These are phyloP conservation scores for Macadamia tetraphylla DNA, from an alignment of 164 flowering plant genomes.

Conservation along the genomic window DNA sequence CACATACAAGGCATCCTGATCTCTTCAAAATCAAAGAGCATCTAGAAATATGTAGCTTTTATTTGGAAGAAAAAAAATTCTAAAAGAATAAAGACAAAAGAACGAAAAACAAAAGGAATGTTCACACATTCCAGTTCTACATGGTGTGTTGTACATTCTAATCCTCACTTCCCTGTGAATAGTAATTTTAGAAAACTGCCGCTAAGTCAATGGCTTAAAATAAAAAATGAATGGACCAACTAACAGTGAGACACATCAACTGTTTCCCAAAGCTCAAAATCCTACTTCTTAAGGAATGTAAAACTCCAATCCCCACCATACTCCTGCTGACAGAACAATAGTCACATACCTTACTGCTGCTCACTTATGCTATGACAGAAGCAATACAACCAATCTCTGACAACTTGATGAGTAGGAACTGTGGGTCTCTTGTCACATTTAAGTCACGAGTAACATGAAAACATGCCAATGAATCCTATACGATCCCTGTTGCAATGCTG, in stretches of 20 bases:
- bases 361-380: not conserved
- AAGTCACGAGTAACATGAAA: not conserved
- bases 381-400: not conserved
- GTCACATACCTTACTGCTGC: not conserved
- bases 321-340: not conserved
- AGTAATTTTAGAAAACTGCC: not conserved
- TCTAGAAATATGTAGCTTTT: no score
- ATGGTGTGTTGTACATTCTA: not conserved
- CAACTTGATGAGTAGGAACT: not conserved
- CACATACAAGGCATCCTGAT: no score
- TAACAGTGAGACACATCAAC: not conserved
- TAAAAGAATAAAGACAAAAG: no score
- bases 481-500: slow-evolving; percentile 63
- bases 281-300: not conserved
- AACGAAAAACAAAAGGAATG: not conserved
- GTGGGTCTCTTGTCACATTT: not conserved
- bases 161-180: slow-evolving; percentile 1
- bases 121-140: slow-evolving; percentile 8
- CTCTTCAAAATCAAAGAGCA: no score
- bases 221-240: slow-evolving; percentile 1
- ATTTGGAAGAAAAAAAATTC: no score
- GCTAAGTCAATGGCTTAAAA: not conserved
- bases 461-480: slow-evolving; percentile 16
- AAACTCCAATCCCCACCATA: not conserved
- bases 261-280: not conserved